phyloP scores from a whole-genome alignment of 73 alveolate genomes.

The Paramecium bursaria region DNA sequence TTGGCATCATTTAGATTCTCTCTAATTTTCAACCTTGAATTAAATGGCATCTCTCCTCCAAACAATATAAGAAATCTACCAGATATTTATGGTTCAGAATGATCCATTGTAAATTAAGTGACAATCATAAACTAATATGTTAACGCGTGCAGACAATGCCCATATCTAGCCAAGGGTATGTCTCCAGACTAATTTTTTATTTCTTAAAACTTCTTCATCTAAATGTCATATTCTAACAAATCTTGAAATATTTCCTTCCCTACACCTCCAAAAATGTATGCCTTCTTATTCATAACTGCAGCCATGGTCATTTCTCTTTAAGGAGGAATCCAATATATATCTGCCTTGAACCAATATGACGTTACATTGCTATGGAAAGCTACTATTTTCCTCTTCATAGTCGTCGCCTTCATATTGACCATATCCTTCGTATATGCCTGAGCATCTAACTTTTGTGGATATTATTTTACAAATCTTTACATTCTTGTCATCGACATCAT shows the following conservation, averaged over 20 bases:
- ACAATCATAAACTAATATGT: not conserved
- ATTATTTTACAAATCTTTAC: conserved; percentile 1
- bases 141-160: conserved; percentile 49
- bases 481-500: not conserved
- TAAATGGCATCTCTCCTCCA: conserved; percentile 50
- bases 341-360: not conserved
- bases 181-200: conserved; percentile 33
- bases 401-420: not conserved
- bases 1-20: conserved; percentile 53
- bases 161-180: conserved; percentile 40
- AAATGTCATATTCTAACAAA: conserved; percentile 38
- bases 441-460: conserved; percentile 5
- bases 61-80: conserved; percentile 31
- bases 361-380: conserved; percentile 1
- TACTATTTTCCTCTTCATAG: not conserved
- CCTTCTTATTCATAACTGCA: conserved; percentile 3
- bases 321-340: conserved; percentile 20
- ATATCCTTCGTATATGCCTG: not conserved
- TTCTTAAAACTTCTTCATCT: not conserved
- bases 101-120: conserved; percentile 14
- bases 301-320: conserved; percentile 54
- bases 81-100: not conserved
- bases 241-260: conserved; percentile 52
- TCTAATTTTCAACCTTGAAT: conserved; percentile 31
- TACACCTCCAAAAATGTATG: conserved; percentile 43